Evolutionary conservation across 2,329 filamentous ascomycete species (phyloP), one percentile per base, ranked within the genome.

Genomic region (Ascosphaera aggregata): DNA sequence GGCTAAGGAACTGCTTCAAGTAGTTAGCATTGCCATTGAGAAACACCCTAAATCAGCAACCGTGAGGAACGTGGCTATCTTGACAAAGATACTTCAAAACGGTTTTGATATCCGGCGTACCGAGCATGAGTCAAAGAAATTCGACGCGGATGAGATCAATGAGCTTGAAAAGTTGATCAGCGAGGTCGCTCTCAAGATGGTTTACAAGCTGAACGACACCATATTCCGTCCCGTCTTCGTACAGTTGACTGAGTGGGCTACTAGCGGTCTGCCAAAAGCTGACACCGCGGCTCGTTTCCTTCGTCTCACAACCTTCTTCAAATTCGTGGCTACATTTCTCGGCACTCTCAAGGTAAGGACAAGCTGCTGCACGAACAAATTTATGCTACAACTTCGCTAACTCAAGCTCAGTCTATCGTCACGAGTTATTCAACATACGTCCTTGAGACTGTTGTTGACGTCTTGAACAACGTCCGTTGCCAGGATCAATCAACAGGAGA

Each of bases 141-240:
- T 68, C 39, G 62, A 71, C 17, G 53, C 58, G 18, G 54, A 54
- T 8, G 63, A 67, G 43, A 59, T 65, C 22, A 59, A 68, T 1
- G 54, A 63, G 34, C 62, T 82, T 9, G 81, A 92, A 52, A 59
- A 62, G 2, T 62, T 64, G 9, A 51, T 80, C 46, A 77, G 81
- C 51, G 69, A 76, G 8, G 72, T 78, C 9, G 71, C 76, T 0
- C 69, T 98, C 42, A 80, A 82, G 56, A 89, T 94, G 74, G 79
- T 93, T 40, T 82, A 92, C 63, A 95, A 95, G 64, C 70, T 98
- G 44, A 95, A 94, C 58, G 89, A 98, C 53, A 76, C 79, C 1
- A 73, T 79, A 0, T 98, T 98, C 71, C 70, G 85, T 9, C 91
- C 89, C 1, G 73, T 98, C 44, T 98, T 95, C 61, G 68, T 74